Conservation (phyloP, 106 monocot species). For the Dioscorea zingiberensis region DNA sequence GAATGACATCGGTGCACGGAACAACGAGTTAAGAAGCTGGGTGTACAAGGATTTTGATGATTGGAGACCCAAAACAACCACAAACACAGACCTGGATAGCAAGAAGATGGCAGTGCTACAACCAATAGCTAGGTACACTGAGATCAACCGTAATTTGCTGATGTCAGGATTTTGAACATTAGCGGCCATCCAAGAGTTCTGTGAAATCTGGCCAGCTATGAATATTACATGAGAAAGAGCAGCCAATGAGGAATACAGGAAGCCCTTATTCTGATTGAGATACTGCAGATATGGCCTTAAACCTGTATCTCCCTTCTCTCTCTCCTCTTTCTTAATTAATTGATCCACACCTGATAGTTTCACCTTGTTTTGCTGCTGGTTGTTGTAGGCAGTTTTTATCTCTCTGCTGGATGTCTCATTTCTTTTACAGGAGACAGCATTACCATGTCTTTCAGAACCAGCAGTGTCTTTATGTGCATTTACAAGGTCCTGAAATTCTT, state of each 20-base stretch:
- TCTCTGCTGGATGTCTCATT: conserved; percentile 22
- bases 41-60: conserved; percentile 84
- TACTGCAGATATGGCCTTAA: conserved; percentile 80
- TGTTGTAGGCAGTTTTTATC: neutral
- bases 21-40: conserved; percentile 67
- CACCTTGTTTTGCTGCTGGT: conserved; percentile 9
- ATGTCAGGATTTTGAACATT: conserved; percentile 75
- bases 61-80: conserved; percentile 66
- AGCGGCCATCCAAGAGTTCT: conserved; percentile 98
- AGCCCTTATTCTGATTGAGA: conserved; percentile 78
- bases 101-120: conserved; percentile 50
- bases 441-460: conserved; percentile 33
- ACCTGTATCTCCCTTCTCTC: conserved; percentile 69
- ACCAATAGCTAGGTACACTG: conserved; percentile 75
- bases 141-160: conserved; percentile 54
- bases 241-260: conserved; percentile 38
- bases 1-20: conserved; percentile 91
- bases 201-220: conserved; percentile 70
- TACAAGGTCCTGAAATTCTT: conserved; percentile 74
- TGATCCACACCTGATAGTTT: conserved; percentile 33
- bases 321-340: conserved; percentile 94
- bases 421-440: conserved; percentile 8
- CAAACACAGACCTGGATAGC: conserved; percentile 50
- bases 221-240: conserved; percentile 58
- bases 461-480: conserved; percentile 74